These are phyloP conservation scores for Jamesozyma piceae DNA, from an alignment of 805 yeast species.

Conservation along the genomic window DNA sequence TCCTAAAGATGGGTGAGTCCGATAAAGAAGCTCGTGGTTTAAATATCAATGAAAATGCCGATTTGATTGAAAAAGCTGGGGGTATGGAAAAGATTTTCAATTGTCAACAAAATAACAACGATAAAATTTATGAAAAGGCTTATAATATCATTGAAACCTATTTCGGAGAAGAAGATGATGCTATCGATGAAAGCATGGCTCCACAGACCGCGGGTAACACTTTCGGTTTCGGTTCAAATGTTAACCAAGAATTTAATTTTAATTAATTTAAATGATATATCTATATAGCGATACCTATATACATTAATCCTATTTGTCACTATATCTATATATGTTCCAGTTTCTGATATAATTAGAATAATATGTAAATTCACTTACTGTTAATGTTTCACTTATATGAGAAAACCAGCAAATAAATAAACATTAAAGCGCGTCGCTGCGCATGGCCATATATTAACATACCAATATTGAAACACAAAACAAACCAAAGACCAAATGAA, in stretches of 20 bases:
- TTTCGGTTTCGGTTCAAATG: slow-evolving; percentile 75
- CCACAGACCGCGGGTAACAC: slow-evolving; percentile 74
- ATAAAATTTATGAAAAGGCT: slow-evolving; percentile 86
- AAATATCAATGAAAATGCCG: slow-evolving; percentile 73
- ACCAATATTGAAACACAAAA: too few relatives aligned
- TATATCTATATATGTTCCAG: too few relatives aligned
- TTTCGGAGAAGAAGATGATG: slow-evolving; percentile 73
- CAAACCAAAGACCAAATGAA: too few relatives aligned
- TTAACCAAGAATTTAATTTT: slow-evolving; percentile 39
- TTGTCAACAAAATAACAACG: slow-evolving; percentile 86
- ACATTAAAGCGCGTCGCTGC: too few relatives aligned
- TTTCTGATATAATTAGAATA: too few relatives aligned
- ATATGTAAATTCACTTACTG: too few relatives aligned
- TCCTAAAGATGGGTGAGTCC: slow-evolving; percentile 86
- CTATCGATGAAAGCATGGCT: slow-evolving; percentile 65
- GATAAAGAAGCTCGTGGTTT: slow-evolving; percentile 72
- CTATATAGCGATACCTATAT: not conserved
- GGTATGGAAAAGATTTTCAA: slow-evolving; percentile 94
- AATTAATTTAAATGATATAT: slow-evolving; percentile 8
- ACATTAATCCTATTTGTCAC: not conserved
- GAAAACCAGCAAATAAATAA: too few relatives aligned
- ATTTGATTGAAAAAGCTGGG: slow-evolving; percentile 93
- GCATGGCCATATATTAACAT: too few relatives aligned
- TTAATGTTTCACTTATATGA: too few relatives aligned
- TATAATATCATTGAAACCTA: slow-evolving; percentile 83